These are phyloP conservation scores for Beauveria bassiana DNA, from an alignment of 2,329 filamentous ascomycete species.

Conservation along the genomic window DNA sequence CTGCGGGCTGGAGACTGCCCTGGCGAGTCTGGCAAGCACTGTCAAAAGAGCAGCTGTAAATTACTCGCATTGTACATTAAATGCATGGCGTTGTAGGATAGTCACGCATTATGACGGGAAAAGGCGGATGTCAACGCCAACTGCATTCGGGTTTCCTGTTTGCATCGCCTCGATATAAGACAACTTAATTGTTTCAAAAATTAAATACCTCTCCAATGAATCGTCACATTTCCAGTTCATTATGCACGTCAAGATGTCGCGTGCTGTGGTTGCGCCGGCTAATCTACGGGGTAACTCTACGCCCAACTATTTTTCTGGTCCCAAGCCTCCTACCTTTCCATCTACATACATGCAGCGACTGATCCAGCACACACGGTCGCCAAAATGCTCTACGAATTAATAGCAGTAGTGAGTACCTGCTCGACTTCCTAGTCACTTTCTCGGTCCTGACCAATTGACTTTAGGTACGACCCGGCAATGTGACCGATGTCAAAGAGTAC, in stretches of 20 bases:
- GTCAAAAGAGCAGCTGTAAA: constrained; percentile 40
- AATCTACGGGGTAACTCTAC: constrained; percentile 20
- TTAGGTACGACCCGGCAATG: constrained; percentile 84
- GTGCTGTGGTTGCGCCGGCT: constrained; percentile 17
- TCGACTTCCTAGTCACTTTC: not conserved
- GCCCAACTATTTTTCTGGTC: constrained; percentile 12
- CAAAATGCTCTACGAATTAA: constrained; percentile 93
- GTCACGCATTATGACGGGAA: not conserved
- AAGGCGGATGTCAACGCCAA: not conserved
- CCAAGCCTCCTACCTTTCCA: not conserved
- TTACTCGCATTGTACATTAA: constrained; percentile 8
- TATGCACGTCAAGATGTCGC: not conserved
- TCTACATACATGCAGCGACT: not conserved
- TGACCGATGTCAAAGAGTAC: constrained; percentile 93
- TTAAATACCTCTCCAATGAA: not conserved
- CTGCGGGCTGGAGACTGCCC: constrained; percentile 68
- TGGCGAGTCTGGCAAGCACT: constrained; percentile 59
- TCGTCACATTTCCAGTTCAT: not conserved
- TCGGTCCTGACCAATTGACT: not conserved
- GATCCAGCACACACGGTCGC: constrained; percentile 23
- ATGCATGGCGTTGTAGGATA: constrained; percentile 34
- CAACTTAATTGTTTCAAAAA: not conserved
- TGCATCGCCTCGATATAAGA: not conserved
- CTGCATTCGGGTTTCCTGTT: not conserved
- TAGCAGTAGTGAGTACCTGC: constrained; percentile 75